Conservation (phyloP, 441 rosid species). For the Viola pubescens region DNA sequence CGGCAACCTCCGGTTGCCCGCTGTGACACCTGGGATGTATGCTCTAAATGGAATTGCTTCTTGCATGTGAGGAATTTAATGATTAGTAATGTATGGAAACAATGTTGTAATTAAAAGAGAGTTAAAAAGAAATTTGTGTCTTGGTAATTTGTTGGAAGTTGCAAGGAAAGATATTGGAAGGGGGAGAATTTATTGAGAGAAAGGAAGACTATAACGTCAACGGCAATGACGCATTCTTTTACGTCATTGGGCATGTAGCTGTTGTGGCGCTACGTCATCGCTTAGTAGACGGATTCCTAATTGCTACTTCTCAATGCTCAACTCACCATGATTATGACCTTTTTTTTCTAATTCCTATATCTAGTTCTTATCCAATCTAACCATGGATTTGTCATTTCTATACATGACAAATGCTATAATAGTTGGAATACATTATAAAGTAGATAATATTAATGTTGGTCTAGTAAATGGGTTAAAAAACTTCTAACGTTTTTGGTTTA, state of each 20-base stretch:
- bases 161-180: not conserved
- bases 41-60: slow-evolving; percentile 47
- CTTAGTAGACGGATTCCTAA: slow-evolving; percentile 22
- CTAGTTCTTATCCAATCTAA: not conserved
- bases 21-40: slow-evolving; percentile 17
- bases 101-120: not conserved
- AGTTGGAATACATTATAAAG: too few species aligned
- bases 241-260: slow-evolving; percentile 42
- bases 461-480: too few species aligned
- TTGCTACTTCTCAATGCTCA: slow-evolving; percentile 8
- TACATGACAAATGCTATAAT: too few species aligned
- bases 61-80: slow-evolving; percentile 34
- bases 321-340: slow-evolving; percentile 4
- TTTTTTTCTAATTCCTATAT: not conserved
- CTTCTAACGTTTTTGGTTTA: too few species aligned
- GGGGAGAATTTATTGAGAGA: not conserved
- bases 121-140: not conserved
- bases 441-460: too few species aligned
- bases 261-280: slow-evolving; percentile 37
- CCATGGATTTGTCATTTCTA: too few species aligned
- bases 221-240: slow-evolving; percentile 38
- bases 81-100: not conserved
- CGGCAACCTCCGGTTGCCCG: slow-evolving; percentile 16
- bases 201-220: slow-evolving; percentile 53
- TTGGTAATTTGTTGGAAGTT: not conserved